Percentiles rank a stretch among this genome's conserved stretches.
phyloP scores from a whole-genome alignment of 1,139 yeast species.

The Kodamaea arcana region DNA sequence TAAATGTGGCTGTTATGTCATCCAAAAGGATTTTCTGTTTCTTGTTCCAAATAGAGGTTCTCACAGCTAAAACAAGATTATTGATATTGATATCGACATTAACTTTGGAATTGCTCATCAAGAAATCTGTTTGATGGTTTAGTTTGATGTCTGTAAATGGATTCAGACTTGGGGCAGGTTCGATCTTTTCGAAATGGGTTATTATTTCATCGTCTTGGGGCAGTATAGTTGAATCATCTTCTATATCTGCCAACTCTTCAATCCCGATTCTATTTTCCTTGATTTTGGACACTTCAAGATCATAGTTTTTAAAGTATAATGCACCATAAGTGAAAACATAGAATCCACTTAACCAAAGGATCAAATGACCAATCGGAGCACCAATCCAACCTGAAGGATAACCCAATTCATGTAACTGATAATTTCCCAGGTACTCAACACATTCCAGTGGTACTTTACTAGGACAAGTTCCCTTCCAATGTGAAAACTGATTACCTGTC shows the following conservation, averaged over 20 bases:
- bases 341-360: slow-evolving; percentile 18
- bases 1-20: slow-evolving; percentile 53
- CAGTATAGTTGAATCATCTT: not conserved
- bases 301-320: slow-evolving; percentile 16
- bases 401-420: slow-evolving; percentile 17
- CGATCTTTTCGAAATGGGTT: slow-evolving; percentile 4
- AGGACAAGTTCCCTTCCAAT: slow-evolving; percentile 21
- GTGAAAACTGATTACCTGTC: slow-evolving; percentile 19
- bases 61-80: slow-evolving; percentile 6
- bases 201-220: too few relatives aligned
- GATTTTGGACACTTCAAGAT: slow-evolving; percentile 18
- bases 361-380: slow-evolving; percentile 18
- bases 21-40: slow-evolving; percentile 32
- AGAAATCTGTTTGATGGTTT: not conserved
- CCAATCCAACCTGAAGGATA: slow-evolving; percentile 20
- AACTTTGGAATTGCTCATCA: not conserved
- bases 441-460: slow-evolving; percentile 10
- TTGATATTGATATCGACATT: slow-evolving; percentile 8
- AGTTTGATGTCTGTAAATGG: slow-evolving; percentile 2
- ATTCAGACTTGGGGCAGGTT: slow-evolving; percentile 1
- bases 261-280: slow-evolving; percentile 18
- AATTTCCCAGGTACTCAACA: slow-evolving; percentile 17
- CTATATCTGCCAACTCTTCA: slow-evolving; percentile 12
- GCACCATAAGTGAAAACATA: slow-evolving; percentile 14
- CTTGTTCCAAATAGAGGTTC: not conserved